Evolutionary conservation across 805 yeast species (phyloP), one percentile per base, ranked within the genome.

Genomic region (Kuraishia piskuri): DNA sequence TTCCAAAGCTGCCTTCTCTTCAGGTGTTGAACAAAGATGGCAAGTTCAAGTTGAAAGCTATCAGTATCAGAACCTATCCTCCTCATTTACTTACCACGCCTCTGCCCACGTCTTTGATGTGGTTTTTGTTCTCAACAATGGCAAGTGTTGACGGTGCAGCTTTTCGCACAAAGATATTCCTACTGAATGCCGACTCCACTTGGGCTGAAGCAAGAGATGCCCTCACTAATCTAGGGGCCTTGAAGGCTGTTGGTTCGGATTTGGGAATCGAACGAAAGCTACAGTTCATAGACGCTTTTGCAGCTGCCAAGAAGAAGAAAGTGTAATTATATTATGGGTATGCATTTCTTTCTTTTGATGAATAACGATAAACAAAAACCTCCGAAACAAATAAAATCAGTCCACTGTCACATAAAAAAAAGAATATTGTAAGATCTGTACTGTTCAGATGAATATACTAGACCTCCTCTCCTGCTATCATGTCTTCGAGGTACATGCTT

Each of bases 401-500:
- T n/a, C 14, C 17, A 31, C 40, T 12, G n/a, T 31, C 40, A 31
- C 17, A 31, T 31, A 10, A n/a, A 7, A 31, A 31, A 31, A 31
- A 31, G 14, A 31, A 31, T 31, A 31, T 31, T 31, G 40, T n/a
- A 8, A 31, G 9, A n/a, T 31, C 40, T 31, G 40, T 31, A 31
- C 40, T 31, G 17, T 3, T 31, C 17, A n/a, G 17, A 3, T 31
- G 14, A 12, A 31, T 10, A n/a, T n/a, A 12, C 40, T 31, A 31
- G 14, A 8, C 40, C 8, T 31, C 40, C 40, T 31, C 58, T 50
- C 66, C 66, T 54, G 75, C 81, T 54, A 78, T 74, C 68, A 78
- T 72, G 54, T 74, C 74, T 50, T 78, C 82, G 59, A 78, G 69
- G 58, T 76, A 77, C 69, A 73, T 73, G 54, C 77, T 71, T 22